A percentile compares a stretch with the other conserved stretches of the same genome.
These are phyloP conservation scores for Hypholoma fasciculare DNA, from an alignment of 768 basidiomycete species.

Conservation along the genomic window DNA sequence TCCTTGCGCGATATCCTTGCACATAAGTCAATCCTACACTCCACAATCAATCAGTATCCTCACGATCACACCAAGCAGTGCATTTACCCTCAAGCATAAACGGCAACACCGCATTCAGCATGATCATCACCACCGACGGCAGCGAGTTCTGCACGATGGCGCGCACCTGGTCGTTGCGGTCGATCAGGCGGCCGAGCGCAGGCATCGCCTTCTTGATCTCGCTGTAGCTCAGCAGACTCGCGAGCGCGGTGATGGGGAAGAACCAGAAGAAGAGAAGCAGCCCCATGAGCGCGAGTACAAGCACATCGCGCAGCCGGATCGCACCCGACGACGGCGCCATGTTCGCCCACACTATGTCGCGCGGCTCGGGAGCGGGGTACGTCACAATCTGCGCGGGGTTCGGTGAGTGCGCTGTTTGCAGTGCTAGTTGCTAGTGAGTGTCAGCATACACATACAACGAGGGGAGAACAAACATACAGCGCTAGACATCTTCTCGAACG, in stretches of 20 bases:
- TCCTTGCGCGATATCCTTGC: constrained; percentile 89
- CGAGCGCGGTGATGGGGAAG: constrained; percentile 86
- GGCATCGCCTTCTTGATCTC: constrained; percentile 92
- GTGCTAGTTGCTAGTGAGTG: constrained; percentile 72
- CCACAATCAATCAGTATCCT: constrained; percentile 20
- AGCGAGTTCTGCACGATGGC: constrained; percentile 95
- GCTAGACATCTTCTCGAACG: constrained; percentile 93
- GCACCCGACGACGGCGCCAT: constrained; percentile 66
- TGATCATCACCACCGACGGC: constrained; percentile 88
- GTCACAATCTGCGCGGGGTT: constrained; percentile 68
- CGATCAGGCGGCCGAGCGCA: constrained; percentile 84
- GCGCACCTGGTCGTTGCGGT: constrained; percentile 65
- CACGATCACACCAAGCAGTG: background rate
- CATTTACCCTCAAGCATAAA: constrained; percentile 82
- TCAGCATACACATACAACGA: background rate
- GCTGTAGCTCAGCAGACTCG: constrained; percentile 85
- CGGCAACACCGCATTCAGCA: constrained; percentile 85
- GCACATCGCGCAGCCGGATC: constrained; percentile 62
- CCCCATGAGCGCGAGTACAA: constrained; percentile 70
- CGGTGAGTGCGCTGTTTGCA: constrained; percentile 79
- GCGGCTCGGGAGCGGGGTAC: constrained; percentile 85
- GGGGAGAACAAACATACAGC: constrained; percentile 48
- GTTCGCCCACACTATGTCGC: constrained; percentile 95
- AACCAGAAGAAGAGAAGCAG: constrained; percentile 90
- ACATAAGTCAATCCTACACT: constrained; percentile 65